Evolutionary conservation across 2,329 filamentous ascomycete genomes (phyloP).

Genomic region (Aspergillus fumigatus): DNA sequence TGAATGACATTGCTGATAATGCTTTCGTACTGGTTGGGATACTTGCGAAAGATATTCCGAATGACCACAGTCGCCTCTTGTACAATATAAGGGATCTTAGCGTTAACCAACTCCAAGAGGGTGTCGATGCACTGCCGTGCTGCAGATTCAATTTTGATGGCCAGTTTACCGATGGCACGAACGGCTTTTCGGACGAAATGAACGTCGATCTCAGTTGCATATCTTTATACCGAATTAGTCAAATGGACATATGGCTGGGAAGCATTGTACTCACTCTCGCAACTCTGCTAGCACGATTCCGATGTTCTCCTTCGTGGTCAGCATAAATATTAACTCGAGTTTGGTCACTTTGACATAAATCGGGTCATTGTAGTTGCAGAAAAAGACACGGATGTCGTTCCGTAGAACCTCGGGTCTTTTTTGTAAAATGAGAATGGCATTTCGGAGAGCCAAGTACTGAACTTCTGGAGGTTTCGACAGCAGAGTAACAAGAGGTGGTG

Average conservation of each 20-base stretch:
- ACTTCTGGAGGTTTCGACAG: constrained; percentile 96
- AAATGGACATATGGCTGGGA: background rate
- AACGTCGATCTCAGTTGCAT: constrained; percentile 96
- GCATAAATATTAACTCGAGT: constrained; percentile 97
- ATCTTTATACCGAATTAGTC: constrained; percentile 37
- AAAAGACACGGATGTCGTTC: constrained; percentile 97
- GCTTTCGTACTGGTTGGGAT: constrained; percentile 96
- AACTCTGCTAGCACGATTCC: constrained; percentile 90
- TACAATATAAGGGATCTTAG: constrained; percentile 98
- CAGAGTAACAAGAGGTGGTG: constrained; percentile 88
- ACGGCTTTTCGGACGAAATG: constrained; percentile 98
- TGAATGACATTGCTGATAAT: constrained; percentile 96
- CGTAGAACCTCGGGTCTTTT: constrained; percentile 85
- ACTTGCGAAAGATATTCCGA: constrained; percentile 98
- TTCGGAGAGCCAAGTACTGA: constrained; percentile 92
- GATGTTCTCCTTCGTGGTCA: constrained; percentile 93
- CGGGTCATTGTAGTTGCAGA: constrained; percentile 99
- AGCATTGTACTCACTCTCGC: constrained; percentile 60
- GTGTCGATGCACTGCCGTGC: constrained; percentile 88
- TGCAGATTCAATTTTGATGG: constrained; percentile 97
- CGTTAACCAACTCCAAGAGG: constrained; percentile 85
- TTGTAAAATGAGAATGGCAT: constrained; percentile 90
- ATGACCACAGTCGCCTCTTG: constrained; percentile 99
- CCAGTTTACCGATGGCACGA: constrained; percentile 92
- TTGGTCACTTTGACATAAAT: constrained; percentile 99